phyloP scores from a whole-genome alignment of 2,329 filamentous ascomycete genomes.

The Monilinia polystroma region DNA sequence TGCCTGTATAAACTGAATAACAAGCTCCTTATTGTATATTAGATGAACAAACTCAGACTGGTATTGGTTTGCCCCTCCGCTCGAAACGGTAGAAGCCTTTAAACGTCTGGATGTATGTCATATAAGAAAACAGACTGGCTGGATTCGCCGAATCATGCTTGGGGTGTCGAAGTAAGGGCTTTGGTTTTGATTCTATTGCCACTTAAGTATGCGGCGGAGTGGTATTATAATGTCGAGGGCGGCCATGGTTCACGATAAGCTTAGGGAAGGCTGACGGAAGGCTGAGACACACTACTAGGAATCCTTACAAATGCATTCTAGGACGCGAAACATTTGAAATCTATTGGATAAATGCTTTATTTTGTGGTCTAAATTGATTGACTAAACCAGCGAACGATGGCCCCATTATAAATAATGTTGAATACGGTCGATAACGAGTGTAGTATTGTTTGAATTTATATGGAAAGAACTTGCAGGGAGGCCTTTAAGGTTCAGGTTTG shows the following conservation, averaged over 20 bases:
- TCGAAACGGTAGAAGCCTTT: too few species aligned
- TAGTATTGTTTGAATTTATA: background rate
- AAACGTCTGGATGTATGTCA: too few species aligned
- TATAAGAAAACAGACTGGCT: too few species aligned
- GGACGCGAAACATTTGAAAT: background rate
- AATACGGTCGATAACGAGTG: background rate
- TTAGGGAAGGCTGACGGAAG: slow-evolving; percentile 28
- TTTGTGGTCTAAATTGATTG: background rate
- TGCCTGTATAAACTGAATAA: background rate
- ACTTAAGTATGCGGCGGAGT: background rate
- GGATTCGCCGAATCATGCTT: background rate
- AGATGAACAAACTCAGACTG: background rate
- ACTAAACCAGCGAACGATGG: too few species aligned
- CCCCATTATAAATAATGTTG: background rate
- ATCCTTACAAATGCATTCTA: background rate
- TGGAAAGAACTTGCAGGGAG: slow-evolving; percentile 1
- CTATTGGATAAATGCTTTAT: background rate
- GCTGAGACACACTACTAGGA: slow-evolving; percentile 16
- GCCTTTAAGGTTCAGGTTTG: background rate
- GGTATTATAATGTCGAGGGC: background rate
- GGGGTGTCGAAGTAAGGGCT: background rate
- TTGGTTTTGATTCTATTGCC: background rate
- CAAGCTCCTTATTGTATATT: background rate
- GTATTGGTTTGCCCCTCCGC: too few species aligned
- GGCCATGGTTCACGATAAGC: slow-evolving; percentile 8